A percentile compares a stretch with the other conserved stretches of the same genome.
phyloP scores from a whole-genome alignment of 257 asterid species.

The Solanum bulbocastanum region DNA sequence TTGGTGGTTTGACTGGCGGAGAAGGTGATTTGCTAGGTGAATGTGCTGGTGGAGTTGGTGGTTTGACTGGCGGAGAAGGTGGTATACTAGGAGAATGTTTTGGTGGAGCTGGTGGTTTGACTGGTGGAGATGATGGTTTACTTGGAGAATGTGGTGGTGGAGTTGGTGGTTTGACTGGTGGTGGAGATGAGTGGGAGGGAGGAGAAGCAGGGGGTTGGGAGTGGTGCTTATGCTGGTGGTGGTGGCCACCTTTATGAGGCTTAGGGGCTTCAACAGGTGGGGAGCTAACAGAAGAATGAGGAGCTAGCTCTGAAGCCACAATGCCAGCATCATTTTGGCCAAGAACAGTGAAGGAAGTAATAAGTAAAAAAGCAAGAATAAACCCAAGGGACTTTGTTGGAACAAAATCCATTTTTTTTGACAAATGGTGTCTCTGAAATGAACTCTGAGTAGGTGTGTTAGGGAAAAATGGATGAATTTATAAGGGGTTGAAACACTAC shows the following conservation, averaged over 20 bases:
- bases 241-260: neutral
- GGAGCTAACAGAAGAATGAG: neutral
- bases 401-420: neutral
- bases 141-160: neutral
- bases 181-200: neutral
- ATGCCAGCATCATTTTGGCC: neutral
- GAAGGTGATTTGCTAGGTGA: neutral
- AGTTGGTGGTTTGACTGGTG: neutral
- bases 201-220: neutral
- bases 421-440: neutral
- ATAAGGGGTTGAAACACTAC: neutral
- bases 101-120: neutral
- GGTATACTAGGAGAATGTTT: neutral
- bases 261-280: constrained; percentile 16
- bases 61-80: neutral
- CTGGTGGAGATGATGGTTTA: neutral
- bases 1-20: constrained; percentile 8
- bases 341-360: neutral
- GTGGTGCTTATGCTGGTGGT: constrained; percentile 15
- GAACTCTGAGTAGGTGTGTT: neutral
- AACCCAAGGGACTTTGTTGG: neutral
- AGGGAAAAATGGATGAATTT: neutral
- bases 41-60: neutral
- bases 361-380: neutral
- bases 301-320: neutral